These are phyloP conservation scores for Chaetoscypha palmicola DNA, from an alignment of 2,329 filamentous ascomycete genomes.

Conservation along the genomic window DNA sequence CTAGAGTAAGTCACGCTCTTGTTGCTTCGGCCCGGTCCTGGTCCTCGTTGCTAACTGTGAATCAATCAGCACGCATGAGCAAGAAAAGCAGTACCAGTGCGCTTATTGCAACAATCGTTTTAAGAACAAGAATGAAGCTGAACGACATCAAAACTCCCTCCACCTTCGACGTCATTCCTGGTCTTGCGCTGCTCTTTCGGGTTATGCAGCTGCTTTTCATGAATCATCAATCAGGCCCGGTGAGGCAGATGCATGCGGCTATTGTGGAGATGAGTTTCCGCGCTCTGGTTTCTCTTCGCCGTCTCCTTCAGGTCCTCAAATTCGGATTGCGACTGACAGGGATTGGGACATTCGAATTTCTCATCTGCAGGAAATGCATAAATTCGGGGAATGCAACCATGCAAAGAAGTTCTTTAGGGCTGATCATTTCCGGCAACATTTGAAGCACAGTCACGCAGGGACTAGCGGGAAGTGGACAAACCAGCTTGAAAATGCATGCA, in stretches of 20 bases:
- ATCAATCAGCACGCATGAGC: conserved; percentile 74
- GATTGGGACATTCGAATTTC: conserved; percentile 84
- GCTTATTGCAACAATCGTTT: conserved; percentile 89
- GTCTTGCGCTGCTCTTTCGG: conserved; percentile 84
- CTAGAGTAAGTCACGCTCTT: conserved; percentile 69
- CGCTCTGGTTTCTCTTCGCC: conserved; percentile 34
- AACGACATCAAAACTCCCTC: conserved; percentile 91
- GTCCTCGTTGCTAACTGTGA: no score
- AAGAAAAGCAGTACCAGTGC: conserved; percentile 95
- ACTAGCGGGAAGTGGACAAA: conserved; percentile 99
- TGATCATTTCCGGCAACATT: conserved; percentile 94
- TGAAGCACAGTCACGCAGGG: conserved; percentile 95
- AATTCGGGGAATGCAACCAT: conserved; percentile 96
- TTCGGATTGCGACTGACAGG: conserved; percentile 57
- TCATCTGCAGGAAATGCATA: conserved; percentile 86
- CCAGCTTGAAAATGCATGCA: conserved; percentile 92
- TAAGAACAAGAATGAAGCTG: conserved; percentile 98
- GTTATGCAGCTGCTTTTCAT: conserved; percentile 79
- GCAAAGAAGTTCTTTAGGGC: conserved; percentile 97
- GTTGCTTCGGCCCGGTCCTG: no score
- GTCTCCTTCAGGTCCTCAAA: conserved; percentile 34
- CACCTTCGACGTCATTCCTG: conserved; percentile 90
- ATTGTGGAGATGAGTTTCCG: conserved; percentile 85
- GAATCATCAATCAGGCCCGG: conserved; percentile 62
- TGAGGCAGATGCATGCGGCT: conserved; percentile 78